Conservation (phyloP, 1,139 yeast species). For the Debaryomyces fabryi region DNA sequence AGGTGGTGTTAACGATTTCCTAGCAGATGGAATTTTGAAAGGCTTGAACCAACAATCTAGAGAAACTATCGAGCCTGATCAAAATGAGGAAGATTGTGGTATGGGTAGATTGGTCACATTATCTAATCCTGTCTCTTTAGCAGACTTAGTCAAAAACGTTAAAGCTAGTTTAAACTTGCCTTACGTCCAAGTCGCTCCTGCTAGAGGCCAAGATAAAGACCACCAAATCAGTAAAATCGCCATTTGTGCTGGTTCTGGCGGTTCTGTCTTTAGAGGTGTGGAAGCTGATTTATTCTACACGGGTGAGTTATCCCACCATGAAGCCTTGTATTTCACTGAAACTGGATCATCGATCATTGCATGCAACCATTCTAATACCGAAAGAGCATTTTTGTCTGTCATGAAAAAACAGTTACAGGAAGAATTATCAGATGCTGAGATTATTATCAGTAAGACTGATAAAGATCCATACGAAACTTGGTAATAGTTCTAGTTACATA, state of each 20-base stretch:
- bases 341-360: conserved; percentile 72
- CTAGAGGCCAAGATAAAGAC: conserved; percentile 31
- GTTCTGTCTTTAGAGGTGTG: conserved; percentile 62
- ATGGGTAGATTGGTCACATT: conserved; percentile 78
- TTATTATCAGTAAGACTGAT: conserved; percentile 55
- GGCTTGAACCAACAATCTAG: conserved; percentile 24
- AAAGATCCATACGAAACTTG: conserved; percentile 56
- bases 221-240: conserved; percentile 60
- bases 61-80: conserved; percentile 33
- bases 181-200: conserved; percentile 66
- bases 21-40: conserved; percentile 61
- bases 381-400: conserved; percentile 71
- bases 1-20: conserved; percentile 94
- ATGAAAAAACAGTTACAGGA: conserved; percentile 52
- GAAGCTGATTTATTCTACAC: conserved; percentile 80
- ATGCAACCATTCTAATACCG: conserved; percentile 91
- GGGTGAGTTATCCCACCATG: conserved; percentile 95
- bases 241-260: conserved; percentile 95
- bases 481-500: conserved; percentile 17
- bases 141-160: conserved; percentile 51
- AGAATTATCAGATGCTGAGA: conserved; percentile 47
- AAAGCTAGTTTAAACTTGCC: conserved; percentile 56
- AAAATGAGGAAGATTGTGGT: conserved; percentile 56
- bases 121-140: conserved; percentile 43
- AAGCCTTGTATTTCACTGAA: conserved; percentile 71